phyloP scores from a whole-genome alignment of 306 rosid species.

The Elaeagnus macrophylla region DNA sequence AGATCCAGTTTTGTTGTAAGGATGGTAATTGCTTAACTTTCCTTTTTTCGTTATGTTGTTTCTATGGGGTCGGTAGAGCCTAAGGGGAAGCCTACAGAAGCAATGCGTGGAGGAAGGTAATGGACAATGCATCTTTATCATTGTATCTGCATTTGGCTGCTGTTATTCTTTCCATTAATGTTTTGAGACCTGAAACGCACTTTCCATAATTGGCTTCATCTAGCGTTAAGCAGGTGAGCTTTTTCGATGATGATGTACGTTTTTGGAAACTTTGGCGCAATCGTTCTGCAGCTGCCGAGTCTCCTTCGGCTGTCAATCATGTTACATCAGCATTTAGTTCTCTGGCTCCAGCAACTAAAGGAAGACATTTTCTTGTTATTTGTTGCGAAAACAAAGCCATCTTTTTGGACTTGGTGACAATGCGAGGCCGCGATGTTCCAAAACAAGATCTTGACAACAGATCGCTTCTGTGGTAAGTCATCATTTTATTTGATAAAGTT shows the following conservation, averaged over 20 bases:
- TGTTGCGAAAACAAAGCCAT: constrained; percentile 96
- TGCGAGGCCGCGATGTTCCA: constrained; percentile 97
- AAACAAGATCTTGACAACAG: constrained; percentile 95
- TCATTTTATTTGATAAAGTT: constrained; percentile 1
- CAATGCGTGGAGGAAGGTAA: constrained; percentile 99
- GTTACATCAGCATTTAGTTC: constrained; percentile 64
- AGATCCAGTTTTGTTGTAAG: constrained; percentile 3
- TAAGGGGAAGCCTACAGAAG: constrained; percentile 88
- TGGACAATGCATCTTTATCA: constrained; percentile 9
- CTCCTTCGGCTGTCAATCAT: constrained; percentile 73
- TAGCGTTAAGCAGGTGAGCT: constrained; percentile 94
- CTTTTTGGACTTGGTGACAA: constrained; percentile 93
- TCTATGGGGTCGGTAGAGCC: constrained; percentile 39
- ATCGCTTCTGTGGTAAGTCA: constrained; percentile 78
- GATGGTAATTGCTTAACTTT: background rate
- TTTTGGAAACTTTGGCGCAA: constrained; percentile 95
- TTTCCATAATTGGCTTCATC: constrained; percentile 13
- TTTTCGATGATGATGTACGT: constrained; percentile 89
- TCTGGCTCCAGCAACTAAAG: constrained; percentile 82
- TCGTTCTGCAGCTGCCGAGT: constrained; percentile 91
- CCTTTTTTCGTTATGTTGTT: constrained; percentile 1
- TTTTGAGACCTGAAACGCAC: constrained; percentile 13
- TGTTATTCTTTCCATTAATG: constrained; percentile 14
- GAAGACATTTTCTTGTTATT: constrained; percentile 96
- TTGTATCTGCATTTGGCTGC: constrained; percentile 8